These are phyloP conservation scores for Diversispora epigaea DNA, from an alignment of 192 early-diverging fungal genomes.

Conservation along the genomic window DNA sequence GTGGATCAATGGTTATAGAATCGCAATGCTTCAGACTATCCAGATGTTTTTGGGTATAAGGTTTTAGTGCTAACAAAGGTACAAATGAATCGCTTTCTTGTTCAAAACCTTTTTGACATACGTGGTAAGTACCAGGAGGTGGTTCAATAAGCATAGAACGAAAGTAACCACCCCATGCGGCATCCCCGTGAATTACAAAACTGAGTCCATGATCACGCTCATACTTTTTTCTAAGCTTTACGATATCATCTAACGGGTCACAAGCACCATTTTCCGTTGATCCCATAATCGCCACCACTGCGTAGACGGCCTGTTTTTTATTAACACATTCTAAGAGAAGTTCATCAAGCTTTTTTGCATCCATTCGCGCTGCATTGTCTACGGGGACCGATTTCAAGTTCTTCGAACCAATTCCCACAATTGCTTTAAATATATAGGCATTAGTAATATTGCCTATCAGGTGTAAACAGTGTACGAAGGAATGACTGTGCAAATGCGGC, in stretches of 20 bases:
- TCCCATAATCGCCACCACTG: slow-evolving; percentile 5
- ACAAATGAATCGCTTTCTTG: not conserved
- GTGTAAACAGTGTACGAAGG: no score
- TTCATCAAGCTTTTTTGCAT: not conserved
- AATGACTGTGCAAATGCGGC: no score
- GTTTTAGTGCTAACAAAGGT: not conserved
- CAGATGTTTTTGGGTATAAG: not conserved
- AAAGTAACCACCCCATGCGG: slow-evolving; percentile 2
- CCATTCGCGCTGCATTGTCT: not conserved
- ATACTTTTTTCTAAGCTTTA: not conserved
- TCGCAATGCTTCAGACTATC: not conserved
- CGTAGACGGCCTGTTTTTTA: not conserved
- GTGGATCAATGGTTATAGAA: not conserved
- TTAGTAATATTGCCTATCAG: not conserved
- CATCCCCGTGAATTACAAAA: slow-evolving; percentile 5
- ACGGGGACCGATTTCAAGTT: not conserved
- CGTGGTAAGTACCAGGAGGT: not conserved
- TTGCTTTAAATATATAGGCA: not conserved
- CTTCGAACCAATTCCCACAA: slow-evolving; percentile 1
- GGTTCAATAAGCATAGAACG: slow-evolving; percentile 10
- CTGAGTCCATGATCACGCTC: slow-evolving; percentile 7
- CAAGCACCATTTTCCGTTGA: slow-evolving; percentile 7
- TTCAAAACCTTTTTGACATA: not conserved
- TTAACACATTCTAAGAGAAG: not conserved
- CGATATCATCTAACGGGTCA: not conserved